phyloP scores from a whole-genome alignment of 2,329 filamentous ascomycete species.

The Myriosclerotinia duriaeana region DNA sequence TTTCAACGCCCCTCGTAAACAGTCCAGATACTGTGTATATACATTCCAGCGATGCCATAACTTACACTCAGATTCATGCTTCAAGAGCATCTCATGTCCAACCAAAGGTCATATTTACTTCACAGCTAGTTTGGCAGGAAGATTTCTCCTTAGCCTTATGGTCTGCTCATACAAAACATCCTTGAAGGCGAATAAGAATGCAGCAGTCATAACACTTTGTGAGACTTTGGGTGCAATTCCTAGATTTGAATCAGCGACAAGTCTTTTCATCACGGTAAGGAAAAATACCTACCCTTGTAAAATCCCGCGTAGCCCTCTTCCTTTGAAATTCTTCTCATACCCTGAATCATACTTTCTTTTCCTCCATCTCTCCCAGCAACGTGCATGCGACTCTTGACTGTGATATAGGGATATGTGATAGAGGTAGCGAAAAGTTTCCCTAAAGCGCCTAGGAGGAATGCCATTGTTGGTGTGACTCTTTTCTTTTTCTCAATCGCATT shows the following conservation, averaged over 20 bases:
- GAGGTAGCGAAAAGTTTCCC: constrained; percentile 92
- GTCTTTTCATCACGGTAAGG: not conserved
- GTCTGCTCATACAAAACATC: constrained; percentile 89
- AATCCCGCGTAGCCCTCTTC: constrained; percentile 91
- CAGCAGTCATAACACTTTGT: constrained; percentile 93
- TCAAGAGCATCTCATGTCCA: not conserved
- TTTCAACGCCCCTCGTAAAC: constrained; percentile 13
- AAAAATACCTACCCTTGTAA: constrained; percentile 72
- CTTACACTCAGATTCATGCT: constrained; percentile 17
- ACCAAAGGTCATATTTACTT: not conserved
- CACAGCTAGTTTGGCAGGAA: constrained; percentile 33
- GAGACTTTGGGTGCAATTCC: constrained; percentile 95
- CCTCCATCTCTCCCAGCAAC: constrained; percentile 75
- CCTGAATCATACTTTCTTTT: constrained; percentile 76
- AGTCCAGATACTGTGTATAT: constrained; percentile 10
- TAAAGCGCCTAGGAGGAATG: constrained; percentile 86
- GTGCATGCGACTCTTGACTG: constrained; percentile 96
- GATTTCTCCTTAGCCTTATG: constrained; percentile 57
- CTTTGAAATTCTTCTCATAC: constrained; percentile 73
- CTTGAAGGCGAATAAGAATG: constrained; percentile 97
- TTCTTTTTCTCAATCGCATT: constrained; percentile 74
- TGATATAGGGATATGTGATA: constrained; percentile 98
- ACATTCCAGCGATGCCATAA: constrained; percentile 11
- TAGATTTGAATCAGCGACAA: constrained; percentile 44
- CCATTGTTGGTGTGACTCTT: constrained; percentile 78